These are phyloP conservation scores for Quercus parvula DNA, from an alignment of 306 rosid species.

Conservation along the genomic window DNA sequence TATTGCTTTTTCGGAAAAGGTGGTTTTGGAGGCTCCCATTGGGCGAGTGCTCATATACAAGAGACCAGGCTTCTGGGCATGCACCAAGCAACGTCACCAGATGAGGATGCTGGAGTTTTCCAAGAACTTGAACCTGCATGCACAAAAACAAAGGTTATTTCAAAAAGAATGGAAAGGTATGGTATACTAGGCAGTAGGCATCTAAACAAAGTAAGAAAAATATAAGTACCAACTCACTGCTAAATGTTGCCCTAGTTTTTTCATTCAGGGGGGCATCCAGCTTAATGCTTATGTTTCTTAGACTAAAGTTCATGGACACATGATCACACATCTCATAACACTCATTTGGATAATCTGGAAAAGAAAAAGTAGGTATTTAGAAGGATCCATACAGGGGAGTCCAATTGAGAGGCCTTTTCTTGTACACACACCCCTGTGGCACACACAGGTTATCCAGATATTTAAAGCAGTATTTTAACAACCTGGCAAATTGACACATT, in stretches of 20 bases:
- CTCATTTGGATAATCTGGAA: background rate
- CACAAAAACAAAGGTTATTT: constrained; percentile 23
- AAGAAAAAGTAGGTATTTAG: background rate
- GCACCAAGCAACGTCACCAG: constrained; percentile 79
- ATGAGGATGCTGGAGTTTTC: constrained; percentile 82
- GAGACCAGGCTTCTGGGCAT: constrained; percentile 82
- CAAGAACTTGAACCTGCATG: constrained; percentile 75
- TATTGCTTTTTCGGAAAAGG: constrained; percentile 56
- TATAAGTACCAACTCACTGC: background rate
- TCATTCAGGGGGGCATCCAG: background rate
- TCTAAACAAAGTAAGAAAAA: constrained; percentile 3
- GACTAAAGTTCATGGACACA: background rate
- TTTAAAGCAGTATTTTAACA: too few relatives aligned
- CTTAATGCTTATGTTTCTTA: background rate
- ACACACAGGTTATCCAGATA: too few relatives aligned
- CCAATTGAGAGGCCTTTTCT: too few relatives aligned
- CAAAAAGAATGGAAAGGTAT: constrained; percentile 13
- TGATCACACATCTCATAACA: background rate
- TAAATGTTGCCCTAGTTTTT: background rate
- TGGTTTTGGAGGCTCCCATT: constrained; percentile 77
- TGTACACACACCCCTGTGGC: too few relatives aligned
- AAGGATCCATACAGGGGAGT: too few relatives aligned
- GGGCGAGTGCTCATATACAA: constrained; percentile 74
- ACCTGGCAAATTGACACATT: background rate
- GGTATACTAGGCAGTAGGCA: background rate